These are phyloP conservation scores for Afroboletus lepidellus DNA, from an alignment of 1,284 basidiomycete species.

Conservation along the genomic window DNA sequence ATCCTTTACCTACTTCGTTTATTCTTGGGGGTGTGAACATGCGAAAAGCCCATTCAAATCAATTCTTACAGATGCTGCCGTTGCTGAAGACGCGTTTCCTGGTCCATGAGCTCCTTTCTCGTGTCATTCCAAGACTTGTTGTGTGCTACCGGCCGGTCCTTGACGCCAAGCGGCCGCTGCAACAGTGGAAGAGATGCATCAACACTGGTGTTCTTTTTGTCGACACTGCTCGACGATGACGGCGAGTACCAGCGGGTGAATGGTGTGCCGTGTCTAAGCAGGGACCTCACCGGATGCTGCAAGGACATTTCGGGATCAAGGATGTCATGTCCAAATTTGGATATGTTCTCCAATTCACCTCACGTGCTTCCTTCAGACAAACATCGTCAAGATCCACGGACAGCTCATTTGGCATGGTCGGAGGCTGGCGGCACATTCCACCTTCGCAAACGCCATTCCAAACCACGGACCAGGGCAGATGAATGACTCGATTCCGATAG, in stretches of 20 bases:
- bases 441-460: no score
- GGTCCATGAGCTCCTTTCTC: conserved; percentile 70
- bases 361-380: neutral
- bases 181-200: conserved; percentile 51
- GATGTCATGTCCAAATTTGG: neutral
- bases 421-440: no score
- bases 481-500: no score
- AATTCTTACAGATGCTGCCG: conserved; percentile 71
- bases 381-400: no score
- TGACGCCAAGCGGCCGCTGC: conserved; percentile 66
- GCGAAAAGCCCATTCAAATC: neutral
- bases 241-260: conserved; percentile 26
- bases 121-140: conserved; percentile 65
- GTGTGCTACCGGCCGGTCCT: conserved; percentile 65
- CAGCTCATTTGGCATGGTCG: no score
- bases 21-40: conserved; percentile 50
- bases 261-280: conserved; percentile 9
- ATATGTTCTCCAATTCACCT: neutral
- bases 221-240: conserved; percentile 12
- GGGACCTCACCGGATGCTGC: conserved; percentile 9
- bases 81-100: conserved; percentile 69
- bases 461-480: no score
- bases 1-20: conserved; percentile 83
- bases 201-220: neutral
- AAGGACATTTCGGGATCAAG: conserved; percentile 24